A percentile compares a stretch with the other conserved stretches of the same genome.
Conservation (phyloP, 2,329 filamentous ascomycete species). For the Fusarium newnesense region DNA sequence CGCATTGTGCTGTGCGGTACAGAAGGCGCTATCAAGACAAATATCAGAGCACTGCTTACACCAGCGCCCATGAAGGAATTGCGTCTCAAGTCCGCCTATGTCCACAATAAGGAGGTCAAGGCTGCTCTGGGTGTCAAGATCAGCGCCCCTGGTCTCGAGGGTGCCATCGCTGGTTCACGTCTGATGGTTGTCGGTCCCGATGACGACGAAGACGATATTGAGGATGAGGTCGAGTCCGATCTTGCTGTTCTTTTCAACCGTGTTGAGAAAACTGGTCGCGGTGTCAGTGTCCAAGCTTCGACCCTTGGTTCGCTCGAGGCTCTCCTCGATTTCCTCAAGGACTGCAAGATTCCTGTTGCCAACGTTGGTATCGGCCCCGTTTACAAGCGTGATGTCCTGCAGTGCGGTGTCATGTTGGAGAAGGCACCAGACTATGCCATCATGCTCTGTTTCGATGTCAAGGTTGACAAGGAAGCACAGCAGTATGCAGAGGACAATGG, state of each 20-base stretch:
- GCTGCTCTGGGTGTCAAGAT: conserved; percentile 99
- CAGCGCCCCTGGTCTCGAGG: conserved; percentile 92
- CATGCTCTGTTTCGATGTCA: conserved; percentile 99
- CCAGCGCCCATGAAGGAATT: conserved; percentile 93
- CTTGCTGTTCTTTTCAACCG: conserved; percentile 90
- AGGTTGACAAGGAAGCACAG: conserved; percentile 96
- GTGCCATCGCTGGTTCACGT: conserved; percentile 94
- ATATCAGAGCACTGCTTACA: conserved; percentile 92
- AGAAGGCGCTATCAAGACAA: conserved; percentile 95
- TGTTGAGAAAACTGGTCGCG: conserved; percentile 90
- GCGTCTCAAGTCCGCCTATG: conserved; percentile 93
- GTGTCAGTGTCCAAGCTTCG: conserved; percentile 96
- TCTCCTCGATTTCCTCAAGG: conserved; percentile 92
- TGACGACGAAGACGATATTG: conserved; percentile 95
- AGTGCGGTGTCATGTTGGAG: conserved; percentile 94
- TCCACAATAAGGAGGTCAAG: conserved; percentile 99
- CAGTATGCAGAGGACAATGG: conserved; percentile 92
- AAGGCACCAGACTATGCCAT: conserved; percentile 96
- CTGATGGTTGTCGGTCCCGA: conserved; percentile 93
- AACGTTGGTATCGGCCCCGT: conserved; percentile 98
- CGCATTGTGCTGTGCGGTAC: conserved; percentile 94
- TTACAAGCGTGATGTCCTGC: conserved; percentile 98
- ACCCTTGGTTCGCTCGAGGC: conserved; percentile 97
- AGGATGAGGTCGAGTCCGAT: conserved; percentile 96
- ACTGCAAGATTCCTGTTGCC: conserved; percentile 95